Evolutionary conservation across 805 yeast species (phyloP).

Genomic region (Cyberlindnera veronae): DNA sequence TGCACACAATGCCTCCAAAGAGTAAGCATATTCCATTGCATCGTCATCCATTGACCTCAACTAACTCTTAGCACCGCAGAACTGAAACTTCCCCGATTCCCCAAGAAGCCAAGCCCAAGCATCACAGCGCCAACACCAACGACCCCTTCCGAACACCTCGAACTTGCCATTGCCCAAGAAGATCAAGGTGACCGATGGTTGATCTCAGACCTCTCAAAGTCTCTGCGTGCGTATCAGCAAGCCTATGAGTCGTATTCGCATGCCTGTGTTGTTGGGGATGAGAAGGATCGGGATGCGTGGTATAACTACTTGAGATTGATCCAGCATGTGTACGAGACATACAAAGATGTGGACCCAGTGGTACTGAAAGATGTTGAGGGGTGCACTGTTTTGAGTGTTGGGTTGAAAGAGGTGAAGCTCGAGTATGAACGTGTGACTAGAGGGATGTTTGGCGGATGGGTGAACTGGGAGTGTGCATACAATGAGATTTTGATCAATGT

Average conservation of each 20-base stretch:
- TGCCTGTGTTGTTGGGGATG: conserved; percentile 26
- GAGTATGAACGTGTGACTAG: conserved; percentile 14
- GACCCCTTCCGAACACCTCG: conserved; percentile 51
- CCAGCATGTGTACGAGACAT: conserved; percentile 54
- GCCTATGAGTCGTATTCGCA: conserved; percentile 44
- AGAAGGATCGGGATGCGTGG: conserved; percentile 38
- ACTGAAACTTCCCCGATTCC: conserved; percentile 16
- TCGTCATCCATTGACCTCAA: not conserved
- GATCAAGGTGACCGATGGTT: conserved; percentile 78
- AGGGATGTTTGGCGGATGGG: conserved; percentile 15
- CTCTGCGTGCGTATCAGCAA: conserved; percentile 59
- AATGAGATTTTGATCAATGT: conserved; percentile 22
- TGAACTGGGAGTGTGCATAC: conserved; percentile 29
- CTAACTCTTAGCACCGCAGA: conserved; percentile 8
- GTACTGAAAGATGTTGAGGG: conserved; percentile 32
- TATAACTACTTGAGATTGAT: conserved; percentile 60
- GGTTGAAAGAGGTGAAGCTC: conserved; percentile 12
- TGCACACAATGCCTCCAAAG: conserved; percentile 20
- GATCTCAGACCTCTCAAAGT: conserved; percentile 60
- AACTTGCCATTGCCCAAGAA: conserved; percentile 56
- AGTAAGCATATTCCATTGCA: conserved; percentile 8
- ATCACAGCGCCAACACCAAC: conserved; percentile 10
- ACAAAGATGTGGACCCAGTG: conserved; percentile 38
- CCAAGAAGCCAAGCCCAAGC: conserved; percentile 11
- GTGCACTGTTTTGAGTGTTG: conserved; percentile 6